Conservation (phyloP, 306 rosid species). For the Dryas octopetala region DNA sequence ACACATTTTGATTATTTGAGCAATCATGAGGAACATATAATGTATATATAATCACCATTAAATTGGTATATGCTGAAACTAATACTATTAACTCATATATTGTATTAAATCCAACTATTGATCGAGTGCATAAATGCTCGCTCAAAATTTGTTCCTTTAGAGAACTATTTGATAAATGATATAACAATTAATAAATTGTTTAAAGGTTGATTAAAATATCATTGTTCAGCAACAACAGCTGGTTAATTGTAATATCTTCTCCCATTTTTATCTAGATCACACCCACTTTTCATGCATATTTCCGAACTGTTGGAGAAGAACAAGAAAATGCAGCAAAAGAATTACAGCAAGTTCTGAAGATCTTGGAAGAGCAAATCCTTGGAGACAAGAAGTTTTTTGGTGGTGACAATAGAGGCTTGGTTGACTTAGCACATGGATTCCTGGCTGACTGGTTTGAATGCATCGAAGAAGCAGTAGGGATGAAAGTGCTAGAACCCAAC, state of each 20-base stretch:
- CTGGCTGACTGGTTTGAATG: constrained; percentile 20
- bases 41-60: too few relatives aligned
- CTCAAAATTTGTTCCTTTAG: too few relatives aligned
- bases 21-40: too few relatives aligned
- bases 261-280: not conserved
- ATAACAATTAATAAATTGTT: too few relatives aligned
- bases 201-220: not conserved
- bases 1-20: too few relatives aligned
- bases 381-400: constrained; percentile 32
- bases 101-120: too few relatives aligned
- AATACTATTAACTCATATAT: too few relatives aligned
- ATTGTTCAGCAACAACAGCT: not conserved
- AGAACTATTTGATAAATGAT: too few relatives aligned
- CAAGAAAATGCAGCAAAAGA: constrained; percentile 11
- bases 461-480: constrained; percentile 30
- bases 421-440: constrained; percentile 25
- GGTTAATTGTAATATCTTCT: too few relatives aligned
- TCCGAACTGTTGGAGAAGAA: constrained; percentile 15
- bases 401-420: constrained; percentile 32
- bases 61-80: too few relatives aligned
- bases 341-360: constrained; percentile 16
- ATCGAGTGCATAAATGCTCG: too few relatives aligned
- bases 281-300: not conserved
- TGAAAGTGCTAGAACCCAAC: constrained; percentile 17
- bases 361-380: constrained; percentile 26